Evolutionary conservation across 768 basidiomycete genomes (phyloP).

Genomic region (Leccinum boreale): DNA sequence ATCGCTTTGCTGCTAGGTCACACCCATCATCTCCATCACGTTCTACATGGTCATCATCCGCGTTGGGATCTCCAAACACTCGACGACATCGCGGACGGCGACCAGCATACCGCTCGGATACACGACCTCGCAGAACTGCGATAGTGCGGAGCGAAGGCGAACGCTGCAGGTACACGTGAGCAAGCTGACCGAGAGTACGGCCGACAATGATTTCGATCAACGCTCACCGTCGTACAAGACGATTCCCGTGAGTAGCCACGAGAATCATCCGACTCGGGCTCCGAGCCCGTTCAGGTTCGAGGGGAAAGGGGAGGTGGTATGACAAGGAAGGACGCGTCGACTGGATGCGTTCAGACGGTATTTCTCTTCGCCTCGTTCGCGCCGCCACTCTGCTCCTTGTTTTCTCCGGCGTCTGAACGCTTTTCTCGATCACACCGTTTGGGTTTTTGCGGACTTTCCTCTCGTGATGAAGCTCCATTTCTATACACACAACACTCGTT

Average conservation of each 20-base stretch:
- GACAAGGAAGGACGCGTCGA: neutral
- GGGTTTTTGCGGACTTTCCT: too few species aligned
- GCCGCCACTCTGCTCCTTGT: too few species aligned
- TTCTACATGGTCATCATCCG: slow-evolving; percentile 8
- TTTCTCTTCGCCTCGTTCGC: too few species aligned
- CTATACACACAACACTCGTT: too few species aligned
- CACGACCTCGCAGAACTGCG: too few species aligned
- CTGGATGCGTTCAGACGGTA: too few species aligned
- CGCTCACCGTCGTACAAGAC: neutral
- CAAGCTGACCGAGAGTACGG: neutral
- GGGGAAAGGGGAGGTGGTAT: neutral
- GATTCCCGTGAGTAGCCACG: neutral
- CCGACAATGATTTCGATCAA: neutral
- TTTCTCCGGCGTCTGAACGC: too few species aligned
- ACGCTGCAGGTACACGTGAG: neutral
- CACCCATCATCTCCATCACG: neutral
- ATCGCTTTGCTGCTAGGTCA: neutral
- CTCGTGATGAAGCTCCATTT: too few species aligned
- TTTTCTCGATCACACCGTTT: too few species aligned
- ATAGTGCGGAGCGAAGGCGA: neutral
- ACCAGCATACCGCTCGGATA: neutral
- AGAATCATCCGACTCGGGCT: neutral
- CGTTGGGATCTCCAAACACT: neutral
- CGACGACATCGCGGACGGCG: neutral
- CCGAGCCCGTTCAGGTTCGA: neutral